Percentiles rank a stretch among this genome's conserved stretches.
Evolutionary conservation across 2,329 filamentous ascomycete species (phyloP).

Genomic region (Cladophialophora yegresii): DNA sequence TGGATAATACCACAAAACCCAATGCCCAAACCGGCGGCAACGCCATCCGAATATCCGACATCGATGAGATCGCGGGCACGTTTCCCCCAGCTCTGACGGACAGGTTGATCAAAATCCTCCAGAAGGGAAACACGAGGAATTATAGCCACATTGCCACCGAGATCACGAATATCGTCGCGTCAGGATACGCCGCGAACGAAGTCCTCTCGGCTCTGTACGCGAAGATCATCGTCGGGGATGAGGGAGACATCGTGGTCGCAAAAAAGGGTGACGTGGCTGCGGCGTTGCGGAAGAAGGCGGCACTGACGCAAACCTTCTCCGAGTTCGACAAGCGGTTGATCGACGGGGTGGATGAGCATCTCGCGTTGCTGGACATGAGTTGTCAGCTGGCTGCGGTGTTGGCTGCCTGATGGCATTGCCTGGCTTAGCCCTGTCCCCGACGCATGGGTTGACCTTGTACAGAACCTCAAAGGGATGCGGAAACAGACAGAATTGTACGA

Average conservation of each 20-base stretch:
- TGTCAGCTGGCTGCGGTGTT: slow-evolving; percentile 69
- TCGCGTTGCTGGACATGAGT: slow-evolving; percentile 82
- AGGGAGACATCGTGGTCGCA: slow-evolving; percentile 56
- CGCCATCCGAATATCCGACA: slow-evolving; percentile 70
- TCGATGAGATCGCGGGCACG: slow-evolving; percentile 95
- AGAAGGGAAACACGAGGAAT: slow-evolving; percentile 71
- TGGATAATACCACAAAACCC: slow-evolving; percentile 42
- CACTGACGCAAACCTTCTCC: slow-evolving; percentile 84
- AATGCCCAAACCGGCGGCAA: slow-evolving; percentile 39
- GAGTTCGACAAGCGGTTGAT: slow-evolving; percentile 92
- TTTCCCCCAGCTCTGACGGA: slow-evolving; percentile 77
- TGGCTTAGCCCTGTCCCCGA: too few relatives aligned
- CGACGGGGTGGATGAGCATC: slow-evolving; percentile 92
- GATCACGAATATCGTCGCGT: slow-evolving; percentile 87
- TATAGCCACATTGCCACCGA: slow-evolving; percentile 76
- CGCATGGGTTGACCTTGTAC: not conserved
- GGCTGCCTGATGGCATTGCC: slow-evolving; percentile 7
- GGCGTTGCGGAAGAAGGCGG: slow-evolving; percentile 78
- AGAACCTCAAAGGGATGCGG: not conserved
- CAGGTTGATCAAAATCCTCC: slow-evolving; percentile 57
- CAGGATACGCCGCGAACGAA: slow-evolving; percentile 95
- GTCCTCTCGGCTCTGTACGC: slow-evolving; percentile 85
- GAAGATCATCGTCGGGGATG: slow-evolving; percentile 77
- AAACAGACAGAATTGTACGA: not conserved
- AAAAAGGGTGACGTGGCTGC: not conserved